Base-by-base conservation (phyloP, 192 early-diverging fungal genomes). In the Entophlyctis luteolus region DNA sequence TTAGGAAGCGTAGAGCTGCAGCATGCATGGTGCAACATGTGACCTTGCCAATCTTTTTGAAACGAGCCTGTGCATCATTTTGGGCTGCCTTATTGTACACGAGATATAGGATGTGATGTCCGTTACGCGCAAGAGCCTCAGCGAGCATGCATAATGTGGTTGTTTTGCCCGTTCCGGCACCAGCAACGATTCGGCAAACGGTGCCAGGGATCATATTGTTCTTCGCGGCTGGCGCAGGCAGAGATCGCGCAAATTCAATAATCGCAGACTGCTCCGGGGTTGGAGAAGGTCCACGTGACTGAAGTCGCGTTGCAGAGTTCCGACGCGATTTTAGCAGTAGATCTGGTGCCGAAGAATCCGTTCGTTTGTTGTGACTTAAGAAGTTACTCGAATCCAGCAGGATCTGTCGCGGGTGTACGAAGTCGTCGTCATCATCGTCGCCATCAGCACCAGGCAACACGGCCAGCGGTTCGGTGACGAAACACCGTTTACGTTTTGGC, bases 61-160 rank as follows among this genome's bases (percentile, higher is more conserved):
- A 68, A 14, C 56, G 23, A 3, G 36, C 45, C 32, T 68, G 55
- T 8, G 67, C 67, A 33, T 68, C 55, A 16, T 4, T 34, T 37
- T 68, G 67, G 38, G 55, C 57, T 4, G 31, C 67, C 55, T 68
- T 68, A 53, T 68, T 68, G 67, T 48, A 68, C 10, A 59, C 57
- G 23, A 68, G 28, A 53, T 68, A 68, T n/a, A 68, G 45, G 28
- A 68, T 68, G 16, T 34, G 36, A 53, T 68, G 67, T 18, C 35
- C 34, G 12, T 59, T 37, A 12, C 23, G 22, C 8, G 39, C 45
- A 14, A 68, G 67, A 18, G 56, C 10, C 22, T 68, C 47, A 5
- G 67, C 67, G 2, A 68, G 33, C n/a, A 68, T 38, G 12, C 42
- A 38, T 20, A 68, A 55, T 6, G 57, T 57, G 6, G 67, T 59